A percentile compares a stretch with the other conserved stretches of the same genome.
Evolutionary conservation across 2,329 filamentous ascomycete genomes (phyloP).

Genomic region (Emmonsiellopsis sp.): DNA sequence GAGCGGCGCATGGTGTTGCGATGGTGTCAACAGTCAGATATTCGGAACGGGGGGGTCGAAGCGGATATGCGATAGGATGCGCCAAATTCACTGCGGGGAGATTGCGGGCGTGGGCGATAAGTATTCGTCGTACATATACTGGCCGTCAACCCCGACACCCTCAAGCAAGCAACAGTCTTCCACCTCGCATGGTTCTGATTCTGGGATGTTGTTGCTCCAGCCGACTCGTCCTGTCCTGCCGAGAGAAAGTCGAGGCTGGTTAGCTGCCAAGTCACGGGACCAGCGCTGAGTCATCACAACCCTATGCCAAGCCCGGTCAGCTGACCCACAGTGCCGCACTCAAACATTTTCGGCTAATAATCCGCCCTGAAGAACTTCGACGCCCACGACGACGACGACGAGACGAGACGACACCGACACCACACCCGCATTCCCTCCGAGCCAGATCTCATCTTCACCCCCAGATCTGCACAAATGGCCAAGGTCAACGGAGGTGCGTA

Average conservation of each 20-base stretch:
- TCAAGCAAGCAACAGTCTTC: no score
- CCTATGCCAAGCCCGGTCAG: constrained; percentile 10
- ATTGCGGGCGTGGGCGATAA: no score
- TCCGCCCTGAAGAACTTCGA: neutral
- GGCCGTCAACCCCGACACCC: no score
- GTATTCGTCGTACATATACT: no score
- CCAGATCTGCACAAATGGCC: constrained; percentile 22
- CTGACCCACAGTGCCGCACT: constrained; percentile 12
- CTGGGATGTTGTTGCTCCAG: no score
- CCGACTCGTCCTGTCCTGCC: no score
- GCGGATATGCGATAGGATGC: no score
- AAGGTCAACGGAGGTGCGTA: constrained; percentile 23
- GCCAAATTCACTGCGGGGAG: no score
- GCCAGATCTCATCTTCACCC: constrained; percentile 8
- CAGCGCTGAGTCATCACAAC: constrained; percentile 9
- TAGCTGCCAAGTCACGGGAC: neutral
- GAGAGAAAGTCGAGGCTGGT: neutral
- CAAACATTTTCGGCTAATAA: constrained; percentile 3
- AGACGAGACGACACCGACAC: neutral
- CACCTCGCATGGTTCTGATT: no score
- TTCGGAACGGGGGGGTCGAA: no score
- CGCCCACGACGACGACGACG: neutral
- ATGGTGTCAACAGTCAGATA: no score
- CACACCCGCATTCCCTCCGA: neutral
- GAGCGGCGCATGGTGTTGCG: no score